Evolutionary conservation across 768 basidiomycete genomes (phyloP), one percentile per base, ranked within the genome.

Genomic region (Termitomyces sp.): DNA sequence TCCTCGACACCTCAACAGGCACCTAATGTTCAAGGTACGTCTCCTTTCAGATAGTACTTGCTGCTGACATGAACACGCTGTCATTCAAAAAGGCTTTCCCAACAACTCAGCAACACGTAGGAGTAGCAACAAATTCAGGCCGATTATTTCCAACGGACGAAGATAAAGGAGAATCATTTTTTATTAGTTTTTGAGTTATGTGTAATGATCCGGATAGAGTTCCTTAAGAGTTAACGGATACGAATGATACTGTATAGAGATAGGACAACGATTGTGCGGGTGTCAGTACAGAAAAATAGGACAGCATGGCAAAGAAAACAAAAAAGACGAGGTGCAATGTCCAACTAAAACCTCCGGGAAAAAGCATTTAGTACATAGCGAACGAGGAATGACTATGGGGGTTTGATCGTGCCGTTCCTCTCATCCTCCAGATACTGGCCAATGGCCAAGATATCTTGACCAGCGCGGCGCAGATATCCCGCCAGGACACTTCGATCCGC

Each of bases 401-500:
- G 35, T 41, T 63, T 62, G 47, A 91, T 66, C 45, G 75, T 78
- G 32, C 89, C 89, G 64, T 86, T 89, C 73, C 86, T 87, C 68
- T 91, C 88, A 61, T 93, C 91, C 61, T 91, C 90, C 11, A 93
- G 75, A 68, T 90, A 93, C 66, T 90, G 87, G 16, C 89, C 89
- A 63, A 93, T 90, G n/a, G 91, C 91, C 42, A 90, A 73, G 42
- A 92, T 87, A 69, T 91, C 90, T 66, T 89, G 83, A 21, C 91
- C 91, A 10, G 89, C 77, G 10, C 87, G 79, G 29, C 82, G 82
- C 58, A 93, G 70, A 69, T 93, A 93, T 14, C 83, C 81, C 38
- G 85, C 85, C 8, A 93, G 78, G 2, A 90, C 72, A 21, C 69
- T 73, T 44, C 82, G 79, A 61, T 92, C 84, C 34, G 87, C 91